Evolutionary conservation across 2,329 filamentous ascomycete species (phyloP).

Genomic region (Colletotrichum orchidophilum): DNA sequence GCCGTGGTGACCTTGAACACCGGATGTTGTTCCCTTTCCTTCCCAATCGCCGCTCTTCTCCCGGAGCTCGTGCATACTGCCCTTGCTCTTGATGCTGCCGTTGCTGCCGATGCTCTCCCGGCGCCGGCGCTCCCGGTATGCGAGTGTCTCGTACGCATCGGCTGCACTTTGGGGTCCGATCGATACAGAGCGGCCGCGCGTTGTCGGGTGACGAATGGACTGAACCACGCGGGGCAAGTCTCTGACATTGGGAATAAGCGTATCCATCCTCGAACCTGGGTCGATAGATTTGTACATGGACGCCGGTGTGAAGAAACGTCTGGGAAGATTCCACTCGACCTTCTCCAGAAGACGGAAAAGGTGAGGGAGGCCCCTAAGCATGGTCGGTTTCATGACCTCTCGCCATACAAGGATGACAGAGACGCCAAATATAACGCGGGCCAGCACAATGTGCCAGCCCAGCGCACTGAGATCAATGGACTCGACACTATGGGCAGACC

Average conservation of each 20-base stretch:
- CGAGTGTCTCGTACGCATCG: constrained; percentile 94
- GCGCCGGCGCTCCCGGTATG: constrained; percentile 78
- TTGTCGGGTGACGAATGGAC: constrained; percentile 78
- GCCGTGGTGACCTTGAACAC: constrained; percentile 49
- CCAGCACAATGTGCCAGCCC: constrained; percentile 69
- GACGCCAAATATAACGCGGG: constrained; percentile 82
- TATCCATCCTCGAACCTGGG: constrained; percentile 75
- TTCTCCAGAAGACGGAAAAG: constrained; percentile 88
- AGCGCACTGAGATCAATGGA: constrained; percentile 74
- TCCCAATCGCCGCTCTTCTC: constrained; percentile 50
- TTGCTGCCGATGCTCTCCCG: constrained; percentile 65
- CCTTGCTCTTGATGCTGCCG: constrained; percentile 55
- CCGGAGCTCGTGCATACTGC: constrained; percentile 53
- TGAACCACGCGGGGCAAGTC: constrained; percentile 85
- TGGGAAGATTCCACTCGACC: constrained; percentile 80
- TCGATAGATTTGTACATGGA: constrained; percentile 89
- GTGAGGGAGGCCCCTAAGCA: constrained; percentile 83
- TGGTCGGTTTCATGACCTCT: constrained; percentile 84
- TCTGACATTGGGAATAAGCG: constrained; percentile 88
- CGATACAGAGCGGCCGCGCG: constrained; percentile 81
- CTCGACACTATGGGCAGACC: constrained; percentile 56
- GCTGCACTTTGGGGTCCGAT: constrained; percentile 95
- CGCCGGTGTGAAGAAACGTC: constrained; percentile 90
- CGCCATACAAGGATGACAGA: constrained; percentile 89
- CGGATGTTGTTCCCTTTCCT: constrained; percentile 52